Conservation (phyloP, 495 filamentous ascomycete genomes). For the Lindgomyces ingoldianus region DNA sequence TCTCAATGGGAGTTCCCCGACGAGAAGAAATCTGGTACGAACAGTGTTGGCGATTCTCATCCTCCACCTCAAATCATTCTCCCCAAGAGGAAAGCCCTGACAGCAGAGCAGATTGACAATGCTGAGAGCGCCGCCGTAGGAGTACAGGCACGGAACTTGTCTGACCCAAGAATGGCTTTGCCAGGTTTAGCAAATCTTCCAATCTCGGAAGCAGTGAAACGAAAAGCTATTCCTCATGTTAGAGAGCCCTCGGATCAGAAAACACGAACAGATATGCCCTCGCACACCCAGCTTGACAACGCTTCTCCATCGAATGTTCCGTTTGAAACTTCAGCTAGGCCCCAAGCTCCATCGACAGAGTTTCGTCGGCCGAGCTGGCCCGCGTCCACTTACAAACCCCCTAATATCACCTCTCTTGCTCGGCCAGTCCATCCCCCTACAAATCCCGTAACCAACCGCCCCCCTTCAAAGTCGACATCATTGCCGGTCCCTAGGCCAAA, state of each 20-base stretch:
- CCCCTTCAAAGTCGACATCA: slow-evolving; percentile 29
- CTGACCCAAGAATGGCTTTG: slow-evolving; percentile 23
- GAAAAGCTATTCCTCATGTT: slow-evolving; percentile 18
- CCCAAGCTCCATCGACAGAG: slow-evolving; percentile 8
- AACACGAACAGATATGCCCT: not conserved
- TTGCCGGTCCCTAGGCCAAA: slow-evolving; percentile 30
- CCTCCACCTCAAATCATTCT: slow-evolving; percentile 38
- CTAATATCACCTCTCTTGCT: slow-evolving; percentile 38
- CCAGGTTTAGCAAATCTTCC: slow-evolving; percentile 26
- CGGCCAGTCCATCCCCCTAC: slow-evolving; percentile 33
- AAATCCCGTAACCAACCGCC: slow-evolving; percentile 9
- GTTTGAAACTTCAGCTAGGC: not conserved
- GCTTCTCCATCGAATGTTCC: not conserved
- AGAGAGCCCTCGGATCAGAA: slow-evolving; percentile 3
- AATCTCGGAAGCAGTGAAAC: slow-evolving; percentile 10
- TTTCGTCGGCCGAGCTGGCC: slow-evolving; percentile 42
- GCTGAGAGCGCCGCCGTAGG: slow-evolving; percentile 28
- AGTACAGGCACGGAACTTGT: slow-evolving; percentile 21
- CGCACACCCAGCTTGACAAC: not conserved
- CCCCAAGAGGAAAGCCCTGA: slow-evolving; percentile 47
- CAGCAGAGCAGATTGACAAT: slow-evolving; percentile 41
- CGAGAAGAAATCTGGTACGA: slow-evolving; percentile 36
- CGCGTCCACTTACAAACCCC: slow-evolving; percentile 36
- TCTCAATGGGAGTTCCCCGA: slow-evolving; percentile 16
- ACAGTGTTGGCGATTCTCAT: slow-evolving; percentile 28